phyloP scores from a whole-genome alignment of 1,284 basidiomycete species.

The Hemileia vastatrix region DNA sequence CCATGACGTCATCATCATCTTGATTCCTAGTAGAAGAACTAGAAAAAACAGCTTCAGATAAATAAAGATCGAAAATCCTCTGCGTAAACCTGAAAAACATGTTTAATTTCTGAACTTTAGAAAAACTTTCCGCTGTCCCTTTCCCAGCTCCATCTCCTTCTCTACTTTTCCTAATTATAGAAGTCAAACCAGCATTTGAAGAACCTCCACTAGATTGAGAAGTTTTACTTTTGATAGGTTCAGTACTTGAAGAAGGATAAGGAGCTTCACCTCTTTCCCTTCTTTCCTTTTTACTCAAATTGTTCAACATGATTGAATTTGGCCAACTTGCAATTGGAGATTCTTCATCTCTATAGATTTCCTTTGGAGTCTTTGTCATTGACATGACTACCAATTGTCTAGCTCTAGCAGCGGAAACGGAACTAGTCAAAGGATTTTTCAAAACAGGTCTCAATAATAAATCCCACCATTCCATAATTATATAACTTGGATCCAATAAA shows the following conservation, averaged over 20 bases:
- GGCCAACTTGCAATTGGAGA: constrained; percentile 22
- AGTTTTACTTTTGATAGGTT: too few species aligned
- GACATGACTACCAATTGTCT: constrained; percentile 32
- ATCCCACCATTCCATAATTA: constrained; percentile 40
- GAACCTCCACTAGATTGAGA: too few species aligned
- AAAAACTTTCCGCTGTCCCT: neutral
- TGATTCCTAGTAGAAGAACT: neutral
- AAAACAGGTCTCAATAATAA: constrained; percentile 35
- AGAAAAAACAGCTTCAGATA: constrained; percentile 24
- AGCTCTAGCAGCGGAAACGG: constrained; percentile 29
- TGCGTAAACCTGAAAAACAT: constrained; percentile 32
- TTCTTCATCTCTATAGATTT: constrained; percentile 34
- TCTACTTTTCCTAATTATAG: too few species aligned
- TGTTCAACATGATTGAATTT: neutral
- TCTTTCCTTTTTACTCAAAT: too few species aligned
- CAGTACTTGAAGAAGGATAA: too few species aligned
- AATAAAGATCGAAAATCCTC: constrained; percentile 36
- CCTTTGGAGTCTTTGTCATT: constrained; percentile 30
- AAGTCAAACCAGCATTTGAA: too few species aligned
- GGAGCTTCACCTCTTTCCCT: too few species aligned
- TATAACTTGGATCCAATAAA: constrained; percentile 27
- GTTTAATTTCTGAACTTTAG: constrained; percentile 8
- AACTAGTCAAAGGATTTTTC: constrained; percentile 27
- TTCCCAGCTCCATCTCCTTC: neutral
- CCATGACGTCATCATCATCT: constrained; percentile 11